Conservation (phyloP, 2,329 filamentous ascomycete genomes). For the Phaeosphaeriaceae sp. region DNA sequence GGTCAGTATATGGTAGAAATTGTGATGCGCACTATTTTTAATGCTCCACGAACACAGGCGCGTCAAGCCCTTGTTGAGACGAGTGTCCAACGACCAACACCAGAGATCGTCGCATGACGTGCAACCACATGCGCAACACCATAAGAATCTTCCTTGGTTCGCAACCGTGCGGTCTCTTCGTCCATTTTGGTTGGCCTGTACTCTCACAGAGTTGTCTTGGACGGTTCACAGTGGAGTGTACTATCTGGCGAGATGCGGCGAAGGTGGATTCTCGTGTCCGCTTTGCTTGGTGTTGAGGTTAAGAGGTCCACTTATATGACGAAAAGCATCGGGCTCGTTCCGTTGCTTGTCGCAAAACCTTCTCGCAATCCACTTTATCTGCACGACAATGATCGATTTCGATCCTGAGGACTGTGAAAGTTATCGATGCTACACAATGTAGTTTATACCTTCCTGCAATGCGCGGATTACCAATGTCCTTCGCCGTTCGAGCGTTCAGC, state of each 20-base stretch:
- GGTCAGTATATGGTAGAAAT: no score
- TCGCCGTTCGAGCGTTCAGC: no score
- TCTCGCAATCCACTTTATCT: not conserved
- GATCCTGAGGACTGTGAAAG: not conserved
- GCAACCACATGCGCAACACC: not conserved
- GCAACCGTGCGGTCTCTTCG: no score
- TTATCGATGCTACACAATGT: no score
- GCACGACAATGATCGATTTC: not conserved
- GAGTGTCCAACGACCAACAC: not conserved
- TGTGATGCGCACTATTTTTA: not conserved
- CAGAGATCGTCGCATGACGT: not conserved
- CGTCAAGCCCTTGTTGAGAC: not conserved
- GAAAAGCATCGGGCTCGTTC: not conserved
- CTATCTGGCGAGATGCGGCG: not conserved
- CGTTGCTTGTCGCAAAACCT: constrained; percentile 1
- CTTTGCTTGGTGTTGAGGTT: constrained; percentile 1
- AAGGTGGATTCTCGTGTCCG: not conserved
- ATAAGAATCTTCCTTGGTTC: not conserved
- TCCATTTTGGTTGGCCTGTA: no score
- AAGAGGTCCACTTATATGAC: constrained; percentile 1
- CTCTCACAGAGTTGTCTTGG: no score
- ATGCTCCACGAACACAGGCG: not conserved
- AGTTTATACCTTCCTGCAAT: no score
- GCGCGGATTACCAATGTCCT: no score
- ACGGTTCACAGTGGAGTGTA: not conserved